Evolutionary conservation across 306 rosid species (phyloP).

Genomic region (Albizia julibrissin): DNA sequence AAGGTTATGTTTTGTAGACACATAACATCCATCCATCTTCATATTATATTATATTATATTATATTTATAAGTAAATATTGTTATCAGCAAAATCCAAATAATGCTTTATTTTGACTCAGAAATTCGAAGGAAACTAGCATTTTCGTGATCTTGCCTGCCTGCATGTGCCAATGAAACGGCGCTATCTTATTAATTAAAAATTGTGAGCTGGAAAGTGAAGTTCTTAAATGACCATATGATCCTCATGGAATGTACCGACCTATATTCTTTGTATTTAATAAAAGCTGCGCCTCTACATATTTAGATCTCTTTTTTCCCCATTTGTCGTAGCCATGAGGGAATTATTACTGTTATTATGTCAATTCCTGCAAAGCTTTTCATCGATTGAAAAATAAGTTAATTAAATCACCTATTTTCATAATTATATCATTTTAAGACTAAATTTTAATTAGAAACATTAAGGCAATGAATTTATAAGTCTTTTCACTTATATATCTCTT

Average conservation of each 20-base stretch:
- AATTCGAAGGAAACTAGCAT: not conserved
- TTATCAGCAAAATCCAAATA: not conserved
- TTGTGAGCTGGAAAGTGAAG: not conserved
- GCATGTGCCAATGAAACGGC: constrained; percentile 12
- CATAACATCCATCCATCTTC: not conserved
- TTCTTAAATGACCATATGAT: constrained; percentile 2
- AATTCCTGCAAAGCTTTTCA: not conserved
- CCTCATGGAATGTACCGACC: constrained; percentile 27
- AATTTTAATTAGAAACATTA: no score
- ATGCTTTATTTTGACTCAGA: not conserved
- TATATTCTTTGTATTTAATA: not conserved
- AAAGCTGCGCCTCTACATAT: not conserved
- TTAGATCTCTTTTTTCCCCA: not conserved
- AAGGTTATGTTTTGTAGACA: not conserved
- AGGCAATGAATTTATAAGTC: no score
- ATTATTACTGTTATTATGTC: not conserved
- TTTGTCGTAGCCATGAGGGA: not conserved
- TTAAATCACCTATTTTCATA: not conserved
- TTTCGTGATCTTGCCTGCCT: not conserved
- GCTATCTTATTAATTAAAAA: constrained; percentile 1
- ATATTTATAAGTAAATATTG: no score
- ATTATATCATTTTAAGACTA: not conserved
- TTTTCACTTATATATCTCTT: no score
- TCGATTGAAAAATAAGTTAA: no score
- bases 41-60: no score